Evolutionary conservation across 2,329 filamentous ascomycete genomes (phyloP), one percentile per base, ranked within the genome.

Genomic region (Taxawa tesnikishii): DNA sequence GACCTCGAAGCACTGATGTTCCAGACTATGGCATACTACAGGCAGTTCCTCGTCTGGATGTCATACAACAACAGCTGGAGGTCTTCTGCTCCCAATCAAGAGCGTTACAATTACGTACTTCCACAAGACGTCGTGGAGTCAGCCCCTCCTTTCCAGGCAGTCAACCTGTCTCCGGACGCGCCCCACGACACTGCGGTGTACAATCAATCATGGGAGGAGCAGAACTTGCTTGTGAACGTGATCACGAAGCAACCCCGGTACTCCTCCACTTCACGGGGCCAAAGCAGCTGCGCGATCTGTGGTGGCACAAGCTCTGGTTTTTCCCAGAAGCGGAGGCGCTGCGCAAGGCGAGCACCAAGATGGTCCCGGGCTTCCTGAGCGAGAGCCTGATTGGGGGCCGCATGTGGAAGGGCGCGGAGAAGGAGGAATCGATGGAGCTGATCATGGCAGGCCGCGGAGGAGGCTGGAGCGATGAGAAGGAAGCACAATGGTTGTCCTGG

Each of bases 1-100:
- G 64, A 68, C 40, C 65, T 60, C 39, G 54, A 60, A 35, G 62
- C 60, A 1, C 50, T 54, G 5, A 46, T 67, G 3, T 66, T 67
- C 45, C 59, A 63, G 45, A 63, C 56, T 29, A 31, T 49, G 13
- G 47, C 48, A 2, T 49, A 46, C 31, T 49, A 42, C 38, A 45
- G 47, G 18, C 42, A 47, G 6, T 47, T 44, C 32, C 32, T 53
- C 8, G 41, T 44, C 3, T 54, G 45, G 43, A 58, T 58, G 39
- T 47, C 53, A 6, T 48, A 58, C 17, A 51, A 56, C 2, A 49
- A 54, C 12, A 38, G 44, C 3, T 46, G 41, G 40, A 21, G 18
- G 9, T 28, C 38, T n/a, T 36, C 37, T 1, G 13, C 18, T 11
- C 19, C 33, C 14, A 37, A 36, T 9, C 34, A 39, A 15, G 38